Percentiles rank a stretch among this genome's conserved stretches.
These are phyloP conservation scores for Arthrobotrys pseudoclavata DNA, from an alignment of 2,329 filamentous ascomycete genomes.

Conservation along the genomic window DNA sequence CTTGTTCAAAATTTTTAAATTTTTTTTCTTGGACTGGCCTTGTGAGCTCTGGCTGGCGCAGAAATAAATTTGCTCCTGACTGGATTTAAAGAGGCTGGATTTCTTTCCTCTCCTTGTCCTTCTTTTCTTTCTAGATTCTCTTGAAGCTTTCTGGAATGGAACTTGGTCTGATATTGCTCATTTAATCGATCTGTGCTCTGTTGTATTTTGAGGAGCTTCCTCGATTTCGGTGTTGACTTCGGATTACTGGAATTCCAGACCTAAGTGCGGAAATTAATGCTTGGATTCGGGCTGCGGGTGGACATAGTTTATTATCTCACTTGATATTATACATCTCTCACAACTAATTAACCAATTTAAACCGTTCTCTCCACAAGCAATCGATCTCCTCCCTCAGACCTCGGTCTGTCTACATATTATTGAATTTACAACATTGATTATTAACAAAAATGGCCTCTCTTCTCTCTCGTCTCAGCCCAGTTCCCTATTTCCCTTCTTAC, in stretches of 20 bases:
- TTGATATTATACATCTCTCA: background rate
- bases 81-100: background rate
- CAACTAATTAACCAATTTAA: background rate
- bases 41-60: constrained; percentile 9
- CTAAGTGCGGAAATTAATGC: background rate
- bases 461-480: constrained; percentile 35
- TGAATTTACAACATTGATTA: background rate
- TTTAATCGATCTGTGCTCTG: background rate
- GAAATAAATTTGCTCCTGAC: background rate
- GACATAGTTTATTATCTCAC: background rate
- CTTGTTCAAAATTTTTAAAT: background rate
- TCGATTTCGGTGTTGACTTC: background rate
- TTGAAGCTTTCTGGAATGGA: background rate
- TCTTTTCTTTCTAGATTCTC: background rate
- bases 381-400: background rate
- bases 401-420: background rate
- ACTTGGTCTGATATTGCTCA: background rate
- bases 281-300: background rate
- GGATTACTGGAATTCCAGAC: background rate
- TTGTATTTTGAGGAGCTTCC: constrained; percentile 29
- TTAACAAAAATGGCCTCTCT: constrained; percentile 39
- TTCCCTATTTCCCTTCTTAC: constrained; percentile 79
- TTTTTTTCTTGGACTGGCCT: constrained; percentile 16
- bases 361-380: background rate
- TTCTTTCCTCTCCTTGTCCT: background rate